phyloP scores from a whole-genome alignment of 345 rosid genomes.

The Eucalyptus urophylla region DNA sequence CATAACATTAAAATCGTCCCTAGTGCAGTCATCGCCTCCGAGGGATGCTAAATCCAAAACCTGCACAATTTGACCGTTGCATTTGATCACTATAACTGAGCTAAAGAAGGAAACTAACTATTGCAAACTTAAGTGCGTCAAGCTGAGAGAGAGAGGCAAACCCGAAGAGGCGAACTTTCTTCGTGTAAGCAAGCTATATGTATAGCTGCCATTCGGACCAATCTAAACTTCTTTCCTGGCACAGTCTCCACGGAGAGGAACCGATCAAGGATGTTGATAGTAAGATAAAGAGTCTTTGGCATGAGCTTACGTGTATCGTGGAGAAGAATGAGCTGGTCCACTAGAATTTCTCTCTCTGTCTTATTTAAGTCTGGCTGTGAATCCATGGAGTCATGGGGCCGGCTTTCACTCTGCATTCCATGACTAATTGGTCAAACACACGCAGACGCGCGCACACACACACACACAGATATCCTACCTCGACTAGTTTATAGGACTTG shows the following conservation, averaged over 20 bases:
- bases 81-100: not conserved
- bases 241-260: not conserved
- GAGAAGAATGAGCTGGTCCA: fast-evolving
- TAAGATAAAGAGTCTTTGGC: not conserved
- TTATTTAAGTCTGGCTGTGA: not conserved
- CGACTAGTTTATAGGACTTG: not conserved
- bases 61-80: not conserved
- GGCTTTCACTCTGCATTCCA: not conserved
- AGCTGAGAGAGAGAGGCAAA: not conserved
- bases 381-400: not conserved
- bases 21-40: fast-evolving
- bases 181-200: not conserved
- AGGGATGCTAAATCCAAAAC: fast-evolving
- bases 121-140: fast-evolving
- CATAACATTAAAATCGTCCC: fast-evolving
- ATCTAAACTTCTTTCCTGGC: not conserved
- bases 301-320: not conserved
- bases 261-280: not conserved
- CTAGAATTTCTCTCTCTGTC: not conserved
- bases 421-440: not conserved
- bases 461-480: not conserved
- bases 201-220: not conserved
- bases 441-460: fast-evolving
- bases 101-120: not conserved
- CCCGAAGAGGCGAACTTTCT: not conserved